Base-by-base conservation (phyloP, 345 rosid genomes). In the Populus nigra region DNA sequence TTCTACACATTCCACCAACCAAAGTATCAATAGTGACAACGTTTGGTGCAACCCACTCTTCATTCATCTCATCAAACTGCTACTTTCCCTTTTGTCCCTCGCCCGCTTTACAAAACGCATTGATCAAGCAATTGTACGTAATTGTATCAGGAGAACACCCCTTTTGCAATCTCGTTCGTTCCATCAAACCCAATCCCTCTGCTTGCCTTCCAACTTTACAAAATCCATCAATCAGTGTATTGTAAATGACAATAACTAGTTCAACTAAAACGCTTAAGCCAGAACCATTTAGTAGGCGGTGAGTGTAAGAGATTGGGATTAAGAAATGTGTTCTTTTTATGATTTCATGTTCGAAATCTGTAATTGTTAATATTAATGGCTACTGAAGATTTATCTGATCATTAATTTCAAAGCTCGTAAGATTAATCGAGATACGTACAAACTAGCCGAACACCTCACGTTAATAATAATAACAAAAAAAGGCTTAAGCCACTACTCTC, bases 201-300 rank as follows among this genome's bases (percentile, higher is more conserved):
- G 88, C 90, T 74, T 85, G 88, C 86, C 93, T 92, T 76, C 98
- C 98, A 11, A 85, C 90, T 77, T 90, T 92, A 76, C 97, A 88
- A 5, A 90, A 81, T 70, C 98, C 99, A 79, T 93, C 85, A 35
- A 93, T 87, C 68, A 93, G 76, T 20, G 94, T 90, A 73, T 89
- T 93, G 65, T 81, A 92, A 69, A 85, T 90, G 71, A 90, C 77
- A 49, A 73, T 69, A 85, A 93, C 99, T 5, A 94, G 92, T 79
- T 92, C 85, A 38, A 90, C 65, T 27, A 71, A 77, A 76, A 84
- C 62, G 8, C 61, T 55, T 55, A 22, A 0, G 25, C 25, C 25
- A 25, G 0, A 25, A 25, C 25, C 25, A n/a, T n/a, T n/a, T n/a
- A 25, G 25, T 25, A 25, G 25, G 25, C 25, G 25, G 25, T 25